These are phyloP conservation scores for Rehmannia glutinosa DNA, from an alignment of 257 asterid genomes.

Conservation along the genomic window DNA sequence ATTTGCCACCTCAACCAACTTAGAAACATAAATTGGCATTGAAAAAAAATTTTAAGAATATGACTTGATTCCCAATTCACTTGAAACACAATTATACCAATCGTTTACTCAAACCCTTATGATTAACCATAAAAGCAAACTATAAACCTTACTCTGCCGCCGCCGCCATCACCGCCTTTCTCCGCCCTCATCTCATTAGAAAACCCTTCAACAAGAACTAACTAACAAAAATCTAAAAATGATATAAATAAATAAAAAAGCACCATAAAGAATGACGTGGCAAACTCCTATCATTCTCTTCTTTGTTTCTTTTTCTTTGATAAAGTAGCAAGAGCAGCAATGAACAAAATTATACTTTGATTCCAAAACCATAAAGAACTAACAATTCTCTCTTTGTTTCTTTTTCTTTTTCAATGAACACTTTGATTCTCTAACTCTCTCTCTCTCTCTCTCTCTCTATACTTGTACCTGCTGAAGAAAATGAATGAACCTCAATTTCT, in stretches of 20 bases:
- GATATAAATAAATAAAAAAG: too few relatives aligned
- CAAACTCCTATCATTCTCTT: conserved; percentile 14
- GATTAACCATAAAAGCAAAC: too few relatives aligned
- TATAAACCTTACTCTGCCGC: too few relatives aligned
- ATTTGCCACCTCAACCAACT: too few relatives aligned
- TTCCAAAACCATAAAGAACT: conserved; percentile 42
- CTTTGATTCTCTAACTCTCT: neutral
- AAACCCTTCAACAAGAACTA: neutral
- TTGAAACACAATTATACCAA: conserved; percentile 41
- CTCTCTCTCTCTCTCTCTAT: conserved; percentile 6
- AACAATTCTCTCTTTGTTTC: neutral
- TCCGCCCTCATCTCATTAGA: neutral
- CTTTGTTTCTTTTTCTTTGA: conserved; percentile 7
- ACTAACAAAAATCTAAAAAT: too few relatives aligned
- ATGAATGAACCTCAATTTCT: conserved; percentile 47
- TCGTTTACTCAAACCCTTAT: conserved; percentile 32
- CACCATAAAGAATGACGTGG: conserved; percentile 26
- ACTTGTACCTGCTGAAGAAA: neutral
- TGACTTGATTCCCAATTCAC: conserved; percentile 22
- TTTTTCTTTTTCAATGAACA: neutral
- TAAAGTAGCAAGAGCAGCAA: too few relatives aligned
- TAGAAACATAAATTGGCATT: too few relatives aligned
- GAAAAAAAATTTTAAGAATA: neutral
- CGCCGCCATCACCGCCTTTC: too few relatives aligned
- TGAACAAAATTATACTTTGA: conserved; percentile 17